Base-by-base conservation (phyloP, 2,329 filamentous ascomycete genomes). In the Aureobasidium sp. region DNA sequence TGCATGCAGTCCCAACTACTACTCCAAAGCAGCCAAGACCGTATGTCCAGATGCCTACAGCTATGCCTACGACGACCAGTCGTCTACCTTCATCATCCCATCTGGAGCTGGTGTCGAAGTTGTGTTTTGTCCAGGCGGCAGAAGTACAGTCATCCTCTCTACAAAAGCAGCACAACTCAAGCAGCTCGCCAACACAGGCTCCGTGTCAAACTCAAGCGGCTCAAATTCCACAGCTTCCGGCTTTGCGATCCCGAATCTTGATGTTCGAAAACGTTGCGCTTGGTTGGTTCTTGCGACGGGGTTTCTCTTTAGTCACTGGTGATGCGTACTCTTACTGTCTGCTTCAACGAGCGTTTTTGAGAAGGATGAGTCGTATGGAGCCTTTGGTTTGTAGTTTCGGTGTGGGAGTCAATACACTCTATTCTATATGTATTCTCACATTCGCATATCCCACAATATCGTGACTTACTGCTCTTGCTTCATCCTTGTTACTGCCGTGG, bases 11-110 rank as follows among this genome's bases (percentile, higher is more conserved):
- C 85, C 87, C 2, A 85, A 85, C 56, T 75, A 82, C 44, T 94
- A 92, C 76, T 86, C 86, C 66, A 82, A 78, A 63, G 79, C 79
- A 12, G 88, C 89, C 59, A 94, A 95, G 77, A 76, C 75, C 3
- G 81, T 93, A 13, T 95, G 90, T 71, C 90, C 90, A 0, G 90
- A 95, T 74, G 90, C 90, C 2, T 95, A 94, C 75, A 90, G 87
- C 69, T 95, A 84, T 72, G 80, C 82, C n/a, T 83, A 82, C 65
- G 82, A 84, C 67, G 82, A 84, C 66, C 77, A 82, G 66, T 78
- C 76, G 12, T 82, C 80, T 26, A 83, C 82, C 1, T 84, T 84
- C 71, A 82, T 83, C 68, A 80, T 82, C 37, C 80, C 80, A 3
- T 74, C 77, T 37, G 89, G 90, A 20, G 88, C 87, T 26, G 89